Percentiles rank a stretch among this genome's conserved stretches.
Evolutionary conservation across 441 rosid species (phyloP).

Genomic region (Eutrema salsugineum): DNA sequence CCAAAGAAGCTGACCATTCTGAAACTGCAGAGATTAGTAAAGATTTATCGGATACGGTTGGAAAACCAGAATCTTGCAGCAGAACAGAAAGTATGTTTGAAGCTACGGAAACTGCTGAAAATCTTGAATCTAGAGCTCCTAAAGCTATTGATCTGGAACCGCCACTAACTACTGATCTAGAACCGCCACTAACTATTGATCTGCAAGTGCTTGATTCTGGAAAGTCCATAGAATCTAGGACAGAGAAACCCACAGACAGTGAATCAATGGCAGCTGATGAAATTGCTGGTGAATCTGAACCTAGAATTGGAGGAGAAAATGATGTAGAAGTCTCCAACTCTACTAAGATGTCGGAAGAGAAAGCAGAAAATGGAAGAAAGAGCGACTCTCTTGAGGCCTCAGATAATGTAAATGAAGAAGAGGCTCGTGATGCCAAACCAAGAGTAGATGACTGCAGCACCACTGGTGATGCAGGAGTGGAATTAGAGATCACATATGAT

Average conservation of each 20-base stretch:
- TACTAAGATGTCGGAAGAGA: slow-evolving; percentile 7
- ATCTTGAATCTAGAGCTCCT: not conserved
- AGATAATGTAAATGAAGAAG: slow-evolving; percentile 1
- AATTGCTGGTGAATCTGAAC: slow-evolving; percentile 5
- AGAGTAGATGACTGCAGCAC: slow-evolving; percentile 4
- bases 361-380: slow-evolving; percentile 11
- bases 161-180: slow-evolving; percentile 1
- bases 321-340: not conserved
- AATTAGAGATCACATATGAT: slow-evolving; percentile 17
- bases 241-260: not conserved
- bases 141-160: slow-evolving; percentile 3
- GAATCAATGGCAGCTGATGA: slow-evolving; percentile 14
- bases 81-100: slow-evolving; percentile 2
- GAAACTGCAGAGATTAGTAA: slow-evolving; percentile 6
- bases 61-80: not conserved
- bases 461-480: slow-evolving; percentile 17
- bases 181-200: slow-evolving; percentile 6
- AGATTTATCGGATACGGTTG: slow-evolving; percentile 6
- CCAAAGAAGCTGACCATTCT: slow-evolving; percentile 9
- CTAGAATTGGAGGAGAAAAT: slow-evolving; percentile 6
- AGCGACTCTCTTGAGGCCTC: not conserved
- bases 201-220: slow-evolving; percentile 16
- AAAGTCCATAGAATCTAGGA: not conserved
- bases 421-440: not conserved
- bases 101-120: not conserved